Evolutionary conservation across 192 early-diverging fungal genomes (phyloP), one percentile per base, ranked within the genome.

Genomic region (Coemansia sp.): DNA sequence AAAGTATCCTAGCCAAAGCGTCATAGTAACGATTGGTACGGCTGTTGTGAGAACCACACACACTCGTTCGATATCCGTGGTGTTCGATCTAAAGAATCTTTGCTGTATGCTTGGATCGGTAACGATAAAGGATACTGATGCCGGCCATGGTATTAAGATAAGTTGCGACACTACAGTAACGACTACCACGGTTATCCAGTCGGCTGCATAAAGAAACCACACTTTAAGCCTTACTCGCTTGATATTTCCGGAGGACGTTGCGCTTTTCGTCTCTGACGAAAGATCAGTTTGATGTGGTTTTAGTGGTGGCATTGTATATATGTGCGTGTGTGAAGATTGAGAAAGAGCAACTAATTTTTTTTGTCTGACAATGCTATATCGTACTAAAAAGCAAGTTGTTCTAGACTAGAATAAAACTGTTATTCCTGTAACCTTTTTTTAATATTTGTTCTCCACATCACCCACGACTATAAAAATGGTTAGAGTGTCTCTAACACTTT

Each of bases 41-140:
- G 73, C 51, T 2, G 73, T 77, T 47, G 47, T 51, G 12, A 77
- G 59, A 1, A 71, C 64, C 9, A 77, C 53, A 39, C 61, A 54
- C 40, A 62, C 50, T 4, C 73, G 67, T 23, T 58, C 50, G 15
- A 70, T 63, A 60, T 60, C 43, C 8, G 50, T 52, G 17, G 14
- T 18, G 42, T 70, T 54, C 9, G 9, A 60, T 23, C 39, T n/a
- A 48, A 39, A 41, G 40, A 56, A 50, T 5, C 14, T 30, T 49
- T 77, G 73, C 54, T 77, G 73, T 9, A 77, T 77, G 37, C 10
- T 15, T 13, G 73, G 61, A 39, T 77, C 55, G 2, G 73, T 62
- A 0, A 62, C 61, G 0, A 67, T 37, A 30, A 77, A 77, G 38
- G 9, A 18, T 17, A 49, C 34, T 0, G 53, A 19, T 0, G 17